Evolutionary conservation across 495 filamentous ascomycete species (phyloP), one percentile per base, ranked within the genome.

Genomic region (Lophiostoma macrostomum): DNA sequence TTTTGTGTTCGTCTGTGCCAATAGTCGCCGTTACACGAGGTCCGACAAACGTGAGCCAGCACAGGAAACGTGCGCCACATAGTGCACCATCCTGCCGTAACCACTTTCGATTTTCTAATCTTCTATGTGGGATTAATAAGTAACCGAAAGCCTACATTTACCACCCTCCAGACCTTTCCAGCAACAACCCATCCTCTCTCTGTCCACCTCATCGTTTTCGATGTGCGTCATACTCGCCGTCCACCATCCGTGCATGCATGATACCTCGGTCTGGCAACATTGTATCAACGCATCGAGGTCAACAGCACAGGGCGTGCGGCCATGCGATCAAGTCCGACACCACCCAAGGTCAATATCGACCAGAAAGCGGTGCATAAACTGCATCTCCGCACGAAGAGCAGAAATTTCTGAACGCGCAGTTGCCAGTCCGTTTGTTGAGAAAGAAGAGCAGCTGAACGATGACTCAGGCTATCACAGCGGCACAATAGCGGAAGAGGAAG

Each of bases 151-250:
- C n/a, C n/a, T n/a, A n/a, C n/a, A n/a, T n/a, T n/a, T n/a, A n/a
- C n/a, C n/a, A n/a, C n/a, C n/a, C n/a, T n/a, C n/a, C n/a, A n/a
- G n/a, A n/a, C n/a, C n/a, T n/a, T n/a, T n/a, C n/a, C n/a, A n/a
- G n/a, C n/a, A n/a, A n/a, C n/a, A n/a, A 22, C 36, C 3, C n/a
- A n/a, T n/a, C n/a, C n/a, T n/a, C n/a, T n/a, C 14, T 20, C n/a
- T 39, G 18, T 37, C 34, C 34, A 37, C 34, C 5, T 37, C 34
- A 12, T 37, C 34, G 16, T 4, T 3, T 40, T 20, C 50, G 20
- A 58, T 58, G 55, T 58, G 55, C 25, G 42, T 58, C 55, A 53
- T 58, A 10, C 35, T 58, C 14, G 40, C 55, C 18, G 49, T 58
- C 41, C 41, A 52, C 23, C 55, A 58, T 42, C 19, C 55, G 7